These are phyloP conservation scores for Alloteropsis angusta DNA, from an alignment of 202 grass and related monocot genomes.

Conservation along the genomic window DNA sequence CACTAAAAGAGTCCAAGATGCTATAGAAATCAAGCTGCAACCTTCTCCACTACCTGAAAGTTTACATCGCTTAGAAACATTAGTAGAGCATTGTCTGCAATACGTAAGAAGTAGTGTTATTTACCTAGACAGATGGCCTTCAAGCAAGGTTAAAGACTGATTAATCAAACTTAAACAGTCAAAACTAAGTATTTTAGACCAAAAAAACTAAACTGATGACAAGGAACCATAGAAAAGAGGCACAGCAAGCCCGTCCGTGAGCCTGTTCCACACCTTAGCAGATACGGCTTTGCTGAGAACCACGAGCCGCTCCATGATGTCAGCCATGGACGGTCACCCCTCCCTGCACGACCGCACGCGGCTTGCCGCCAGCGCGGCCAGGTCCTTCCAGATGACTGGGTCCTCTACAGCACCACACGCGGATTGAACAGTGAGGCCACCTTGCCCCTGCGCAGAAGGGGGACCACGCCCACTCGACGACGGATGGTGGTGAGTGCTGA, in stretches of 20 bases:
- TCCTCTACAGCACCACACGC: conserved; percentile 49
- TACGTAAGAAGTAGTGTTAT: no score
- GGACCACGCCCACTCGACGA: conserved; percentile 96
- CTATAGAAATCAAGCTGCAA: no score
- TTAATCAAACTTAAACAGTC: no score
- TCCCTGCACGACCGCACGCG: conserved; percentile 80
- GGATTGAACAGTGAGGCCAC: conserved; percentile 67
- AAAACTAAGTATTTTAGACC: no score
- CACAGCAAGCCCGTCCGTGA: conserved; percentile 55
- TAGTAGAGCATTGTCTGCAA: no score
- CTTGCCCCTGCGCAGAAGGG: conserved; percentile 71
- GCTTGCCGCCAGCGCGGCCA: conserved; percentile 67
- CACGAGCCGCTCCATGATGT: conserved; percentile 60
- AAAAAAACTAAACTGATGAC: no score
- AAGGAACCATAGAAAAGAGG: no score
- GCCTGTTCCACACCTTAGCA: conserved; percentile 71
- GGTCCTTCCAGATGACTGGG: conserved; percentile 42
- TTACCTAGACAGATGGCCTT: no score
- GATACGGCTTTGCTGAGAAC: conserved; percentile 56
- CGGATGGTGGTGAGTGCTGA: conserved; percentile 78
- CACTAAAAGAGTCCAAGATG: no score
- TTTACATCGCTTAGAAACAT: no score
- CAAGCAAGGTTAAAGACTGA: no score
- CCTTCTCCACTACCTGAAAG: no score
- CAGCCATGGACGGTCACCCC: conserved; percentile 66